Percentiles rank a stretch among this genome's conserved stretches.
phyloP scores from a whole-genome alignment of 495 filamentous ascomycete species.

The Hypoxylon subgilvum region DNA sequence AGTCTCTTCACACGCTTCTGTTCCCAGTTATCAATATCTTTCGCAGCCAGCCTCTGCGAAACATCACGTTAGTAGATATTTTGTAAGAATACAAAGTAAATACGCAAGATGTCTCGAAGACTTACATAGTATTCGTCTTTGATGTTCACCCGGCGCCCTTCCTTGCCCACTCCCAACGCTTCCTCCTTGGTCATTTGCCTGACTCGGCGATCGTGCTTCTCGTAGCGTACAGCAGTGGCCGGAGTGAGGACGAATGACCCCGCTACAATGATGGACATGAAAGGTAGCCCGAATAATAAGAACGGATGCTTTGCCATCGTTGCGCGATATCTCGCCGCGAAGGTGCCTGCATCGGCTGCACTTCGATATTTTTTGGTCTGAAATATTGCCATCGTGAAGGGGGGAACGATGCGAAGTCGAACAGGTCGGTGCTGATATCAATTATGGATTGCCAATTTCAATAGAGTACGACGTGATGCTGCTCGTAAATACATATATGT shows the following conservation, averaged over 20 bases:
- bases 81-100: not conserved
- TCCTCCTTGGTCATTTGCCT: constrained; percentile 82
- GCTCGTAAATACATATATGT: too few species aligned
- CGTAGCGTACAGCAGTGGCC: constrained; percentile 90
- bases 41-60: constrained; percentile 78
- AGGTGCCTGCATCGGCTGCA: constrained; percentile 61
- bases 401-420: too few species aligned
- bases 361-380: constrained; percentile 73
- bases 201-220: constrained; percentile 86
- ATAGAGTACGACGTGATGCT: too few species aligned
- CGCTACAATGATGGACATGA: constrained; percentile 88
- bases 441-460: not conserved
- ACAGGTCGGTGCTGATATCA: not conserved
- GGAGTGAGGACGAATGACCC: constrained; percentile 94
- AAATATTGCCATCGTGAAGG: constrained; percentile 70
- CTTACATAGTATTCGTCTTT: constrained; percentile 94
- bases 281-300: constrained; percentile 93
- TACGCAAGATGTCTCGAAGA: constrained; percentile 15
- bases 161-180: constrained; percentile 76
- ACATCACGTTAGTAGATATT: constrained; percentile 5
- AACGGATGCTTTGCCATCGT: constrained; percentile 78
- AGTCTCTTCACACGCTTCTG: constrained; percentile 89
- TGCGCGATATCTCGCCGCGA: constrained; percentile 77
- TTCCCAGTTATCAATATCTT: constrained; percentile 96
- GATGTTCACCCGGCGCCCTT: constrained; percentile 74